phyloP scores from a whole-genome alignment of 129 eudicot genomes.

The Calendula officinalis region DNA sequence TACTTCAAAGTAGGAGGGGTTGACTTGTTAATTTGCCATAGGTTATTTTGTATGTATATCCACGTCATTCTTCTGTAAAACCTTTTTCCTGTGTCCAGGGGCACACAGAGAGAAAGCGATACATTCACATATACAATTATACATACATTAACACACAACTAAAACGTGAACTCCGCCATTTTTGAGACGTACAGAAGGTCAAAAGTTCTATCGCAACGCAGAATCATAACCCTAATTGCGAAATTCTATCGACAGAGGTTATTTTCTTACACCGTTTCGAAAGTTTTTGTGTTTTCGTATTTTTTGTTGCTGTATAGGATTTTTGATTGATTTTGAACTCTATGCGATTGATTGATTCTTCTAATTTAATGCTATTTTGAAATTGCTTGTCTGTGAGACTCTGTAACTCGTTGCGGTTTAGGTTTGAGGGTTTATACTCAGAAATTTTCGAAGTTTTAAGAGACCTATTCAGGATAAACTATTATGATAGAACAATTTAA shows the following conservation, averaged over 20 bases:
- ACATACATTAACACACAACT: slow-evolving; percentile 24
- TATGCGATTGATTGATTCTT: slow-evolving; percentile 26
- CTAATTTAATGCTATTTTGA: slow-evolving; percentile 17
- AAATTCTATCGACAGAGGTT: slow-evolving; percentile 33
- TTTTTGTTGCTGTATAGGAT: slow-evolving; percentile 1
- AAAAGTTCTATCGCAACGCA: slow-evolving; percentile 6
- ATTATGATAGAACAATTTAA: too few relatives aligned
- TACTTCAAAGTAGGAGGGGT: slow-evolving; percentile 41
- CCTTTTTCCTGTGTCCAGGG: too few relatives aligned
- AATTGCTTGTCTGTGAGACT: slow-evolving; percentile 19
- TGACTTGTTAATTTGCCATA: too few relatives aligned
- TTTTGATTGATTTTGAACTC: slow-evolving; percentile 21
- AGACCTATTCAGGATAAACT: too few relatives aligned
- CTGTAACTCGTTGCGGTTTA: slow-evolving; percentile 6
- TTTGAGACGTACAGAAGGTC: slow-evolving; percentile 23
- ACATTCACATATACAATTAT: slow-evolving; percentile 15
- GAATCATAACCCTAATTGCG: slow-evolving; percentile 35
- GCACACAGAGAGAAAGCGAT: slow-evolving; percentile 12
- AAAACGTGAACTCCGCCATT: slow-evolving; percentile 17
- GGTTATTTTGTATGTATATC: too few relatives aligned
- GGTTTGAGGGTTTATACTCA: not conserved
- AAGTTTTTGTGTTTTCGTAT: not conserved
- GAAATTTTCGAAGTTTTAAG: too few relatives aligned
- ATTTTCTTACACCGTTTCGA: not conserved
- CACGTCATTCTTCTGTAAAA: too few relatives aligned